These are phyloP conservation scores for Drechmeria coniospora DNA, from an alignment of 2,329 filamentous ascomycete genomes.

Conservation along the genomic window DNA sequence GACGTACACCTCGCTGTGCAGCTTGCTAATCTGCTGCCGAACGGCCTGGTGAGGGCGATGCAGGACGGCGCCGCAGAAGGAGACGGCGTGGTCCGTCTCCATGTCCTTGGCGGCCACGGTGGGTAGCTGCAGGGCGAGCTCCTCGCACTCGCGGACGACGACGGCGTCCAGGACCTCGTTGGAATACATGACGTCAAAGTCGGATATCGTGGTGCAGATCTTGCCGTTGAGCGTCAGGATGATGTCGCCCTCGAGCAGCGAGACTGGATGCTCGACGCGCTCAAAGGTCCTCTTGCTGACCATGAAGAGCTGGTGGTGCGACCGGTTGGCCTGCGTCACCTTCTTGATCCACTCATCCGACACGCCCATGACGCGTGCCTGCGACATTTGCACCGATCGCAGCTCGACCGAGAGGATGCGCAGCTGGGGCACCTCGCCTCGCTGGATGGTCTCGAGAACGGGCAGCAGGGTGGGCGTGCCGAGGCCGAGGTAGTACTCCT, in stretches of 20 bases:
- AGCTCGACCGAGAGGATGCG: constrained; percentile 91
- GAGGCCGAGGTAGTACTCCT: constrained; percentile 91
- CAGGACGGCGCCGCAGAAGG: constrained; percentile 88
- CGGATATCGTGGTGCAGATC: constrained; percentile 81
- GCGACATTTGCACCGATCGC: constrained; percentile 89
- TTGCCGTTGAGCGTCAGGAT: constrained; percentile 82
- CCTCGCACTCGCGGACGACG: constrained; percentile 71
- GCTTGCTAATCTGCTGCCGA: constrained; percentile 88
- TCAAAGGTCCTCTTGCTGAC: constrained; percentile 76
- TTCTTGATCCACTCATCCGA: constrained; percentile 90
- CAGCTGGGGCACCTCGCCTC: constrained; percentile 62
- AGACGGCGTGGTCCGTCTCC: constrained; percentile 81
- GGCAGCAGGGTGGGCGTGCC: constrained; percentile 78
- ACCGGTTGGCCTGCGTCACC: constrained; percentile 74
- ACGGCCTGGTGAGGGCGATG: constrained; percentile 94
- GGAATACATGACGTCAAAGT: constrained; percentile 94
- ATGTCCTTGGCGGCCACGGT: constrained; percentile 82
- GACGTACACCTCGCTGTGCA: constrained; percentile 94
- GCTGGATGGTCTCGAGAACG: constrained; percentile 74
- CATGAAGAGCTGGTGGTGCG: constrained; percentile 96
- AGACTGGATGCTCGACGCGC: constrained; percentile 30
- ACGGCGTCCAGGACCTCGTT: constrained; percentile 69
- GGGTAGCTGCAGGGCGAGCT: constrained; percentile 60
- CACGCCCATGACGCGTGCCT: constrained; percentile 93
- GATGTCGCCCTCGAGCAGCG: constrained; percentile 79